Conservation (phyloP, 805 yeast species). For the Dipodascus albidus region DNA sequence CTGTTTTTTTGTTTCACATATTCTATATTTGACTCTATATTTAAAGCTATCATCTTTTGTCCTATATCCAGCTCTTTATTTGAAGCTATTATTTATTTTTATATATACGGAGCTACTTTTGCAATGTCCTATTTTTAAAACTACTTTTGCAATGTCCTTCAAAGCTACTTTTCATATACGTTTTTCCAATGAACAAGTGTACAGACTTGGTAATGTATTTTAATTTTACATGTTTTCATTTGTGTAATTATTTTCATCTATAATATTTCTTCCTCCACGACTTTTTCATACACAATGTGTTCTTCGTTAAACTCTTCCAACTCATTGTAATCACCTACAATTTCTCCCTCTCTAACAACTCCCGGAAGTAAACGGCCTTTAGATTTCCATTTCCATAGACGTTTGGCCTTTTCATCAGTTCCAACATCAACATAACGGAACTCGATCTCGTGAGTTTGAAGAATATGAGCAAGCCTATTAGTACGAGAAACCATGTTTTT, state of each 20-base stretch:
- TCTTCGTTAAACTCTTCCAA: neutral
- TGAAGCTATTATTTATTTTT: too few species aligned
- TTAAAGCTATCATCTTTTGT: too few species aligned
- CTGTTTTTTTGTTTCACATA: too few species aligned
- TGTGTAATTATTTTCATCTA: neutral
- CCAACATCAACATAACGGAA: slow-evolving; percentile 70
- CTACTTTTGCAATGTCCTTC: too few species aligned
- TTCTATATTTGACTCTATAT: too few species aligned
- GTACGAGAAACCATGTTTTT: slow-evolving; percentile 66
- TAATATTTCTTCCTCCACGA: neutral
- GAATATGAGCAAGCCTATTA: slow-evolving; percentile 60
- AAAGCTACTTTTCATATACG: too few species aligned
- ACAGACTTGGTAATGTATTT: too few species aligned
- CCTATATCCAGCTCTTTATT: too few species aligned
- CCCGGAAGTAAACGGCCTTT: slow-evolving; percentile 74
- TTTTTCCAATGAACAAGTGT: too few species aligned
- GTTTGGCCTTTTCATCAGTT: slow-evolving; percentile 77
- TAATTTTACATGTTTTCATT: too few species aligned
- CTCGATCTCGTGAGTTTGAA: slow-evolving; percentile 60
- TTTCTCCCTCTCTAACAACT: slow-evolving; percentile 71
- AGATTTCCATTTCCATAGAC: slow-evolving; percentile 62
- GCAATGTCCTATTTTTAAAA: too few species aligned
- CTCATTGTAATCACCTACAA: slow-evolving; percentile 13
- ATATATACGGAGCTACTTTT: too few species aligned
- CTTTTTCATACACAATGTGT: neutral